Evolutionary conservation across 257 asterid species (phyloP).

Genomic region (Rehmannia glutinosa): DNA sequence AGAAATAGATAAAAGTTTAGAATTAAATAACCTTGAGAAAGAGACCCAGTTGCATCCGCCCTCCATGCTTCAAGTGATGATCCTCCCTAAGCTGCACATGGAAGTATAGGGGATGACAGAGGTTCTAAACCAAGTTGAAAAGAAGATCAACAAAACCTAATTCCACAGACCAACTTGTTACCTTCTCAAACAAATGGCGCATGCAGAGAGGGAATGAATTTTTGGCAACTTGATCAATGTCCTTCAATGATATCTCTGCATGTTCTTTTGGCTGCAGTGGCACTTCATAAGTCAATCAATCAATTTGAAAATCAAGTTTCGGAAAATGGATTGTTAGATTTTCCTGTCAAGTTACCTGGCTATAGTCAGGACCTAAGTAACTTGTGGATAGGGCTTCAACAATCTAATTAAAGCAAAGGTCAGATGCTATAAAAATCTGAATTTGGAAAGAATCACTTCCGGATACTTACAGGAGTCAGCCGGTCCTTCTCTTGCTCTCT

Average conservation of each 20-base stretch:
- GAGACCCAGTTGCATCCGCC: slow-evolving; percentile 91
- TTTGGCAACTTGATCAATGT: slow-evolving; percentile 85
- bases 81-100: slow-evolving; percentile 81
- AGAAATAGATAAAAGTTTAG: neutral
- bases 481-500: slow-evolving; percentile 93
- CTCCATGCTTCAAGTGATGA: slow-evolving; percentile 99
- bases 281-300: slow-evolving; percentile 27
- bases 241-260: slow-evolving; percentile 68
- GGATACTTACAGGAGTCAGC: slow-evolving; percentile 76
- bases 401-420: slow-evolving; percentile 45
- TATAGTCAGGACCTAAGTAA: slow-evolving; percentile 89
- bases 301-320: neutral
- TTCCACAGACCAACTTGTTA: slow-evolving; percentile 24
- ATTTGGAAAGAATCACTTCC: slow-evolving; percentile 11
- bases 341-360: slow-evolving; percentile 57
- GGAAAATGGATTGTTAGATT: slow-evolving; percentile 13
- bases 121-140: neutral
- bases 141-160: slow-evolving; percentile 6
- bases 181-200: slow-evolving; percentile 96
- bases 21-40: slow-evolving; percentile 75
- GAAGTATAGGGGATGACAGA: slow-evolving; percentile 9
- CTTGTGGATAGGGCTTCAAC: slow-evolving; percentile 88
- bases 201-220: slow-evolving; percentile 95
- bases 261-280: slow-evolving; percentile 64
- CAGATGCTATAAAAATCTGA: slow-evolving; percentile 24